These are phyloP conservation scores for Pseudoperonospora humuli DNA, from an alignment of 352 stramenopile species.

Conservation along the genomic window DNA sequence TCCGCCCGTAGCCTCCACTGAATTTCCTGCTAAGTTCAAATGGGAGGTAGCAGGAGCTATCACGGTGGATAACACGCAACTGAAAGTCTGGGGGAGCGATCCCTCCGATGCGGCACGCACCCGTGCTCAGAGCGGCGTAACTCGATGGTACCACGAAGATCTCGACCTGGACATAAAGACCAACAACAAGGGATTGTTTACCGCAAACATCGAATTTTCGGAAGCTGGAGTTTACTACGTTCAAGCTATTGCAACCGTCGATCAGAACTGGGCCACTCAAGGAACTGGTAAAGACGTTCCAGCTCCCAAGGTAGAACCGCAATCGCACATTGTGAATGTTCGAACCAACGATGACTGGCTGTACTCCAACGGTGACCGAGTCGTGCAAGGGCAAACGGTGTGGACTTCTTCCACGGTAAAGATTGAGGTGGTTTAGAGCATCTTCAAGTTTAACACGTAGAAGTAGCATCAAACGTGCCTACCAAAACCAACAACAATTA, in stretches of 20 bases:
- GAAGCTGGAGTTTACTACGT: constrained; percentile 45
- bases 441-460: no score
- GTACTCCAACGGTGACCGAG: no score
- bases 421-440: no score
- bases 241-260: no score
- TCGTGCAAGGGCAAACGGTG: no score
- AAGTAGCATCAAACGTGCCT: no score
- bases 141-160: constrained; percentile 56
- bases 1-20: constrained; percentile 9
- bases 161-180: constrained; percentile 19
- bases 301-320: constrained; percentile 38
- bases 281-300: constrained; percentile 25
- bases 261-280: no score
- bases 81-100: constrained; percentile 32
- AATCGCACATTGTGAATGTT: no score
- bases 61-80: constrained; percentile 48
- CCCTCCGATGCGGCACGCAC: constrained; percentile 27
- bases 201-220: constrained; percentile 29
- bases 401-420: no score
- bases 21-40: constrained; percentile 19
- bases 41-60: constrained; percentile 58
- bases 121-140: constrained; percentile 34
- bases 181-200: constrained; percentile 60
- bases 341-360: no score
- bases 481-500: no score